A percentile compares a stretch with the other conserved stretches of the same genome.
Evolutionary conservation across 495 filamentous ascomycete species (phyloP).

Genomic region (Hypoxylon lienhwacheense): DNA sequence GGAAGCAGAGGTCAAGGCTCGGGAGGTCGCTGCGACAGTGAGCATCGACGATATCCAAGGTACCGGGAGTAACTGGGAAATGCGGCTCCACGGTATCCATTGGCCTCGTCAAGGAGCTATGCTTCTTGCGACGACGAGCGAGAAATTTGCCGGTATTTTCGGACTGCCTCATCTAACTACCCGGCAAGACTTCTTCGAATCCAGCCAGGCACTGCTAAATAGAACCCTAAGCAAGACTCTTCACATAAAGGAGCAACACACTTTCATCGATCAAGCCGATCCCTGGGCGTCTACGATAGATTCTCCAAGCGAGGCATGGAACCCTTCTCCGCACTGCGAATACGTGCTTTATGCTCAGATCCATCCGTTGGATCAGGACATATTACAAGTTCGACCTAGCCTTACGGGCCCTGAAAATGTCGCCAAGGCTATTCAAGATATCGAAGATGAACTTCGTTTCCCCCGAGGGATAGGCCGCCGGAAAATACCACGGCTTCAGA

Average conservation of each 20-base stretch:
- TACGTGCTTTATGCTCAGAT: slow-evolving; percentile 87
- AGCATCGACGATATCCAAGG: slow-evolving; percentile 70
- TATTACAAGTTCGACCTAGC: slow-evolving; percentile 38
- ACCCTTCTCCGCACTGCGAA: slow-evolving; percentile 76
- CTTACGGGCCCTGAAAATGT: slow-evolving; percentile 39
- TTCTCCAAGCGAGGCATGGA: slow-evolving; percentile 58
- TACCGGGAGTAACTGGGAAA: slow-evolving; percentile 69
- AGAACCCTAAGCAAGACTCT: slow-evolving; percentile 69
- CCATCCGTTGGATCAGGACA: slow-evolving; percentile 58
- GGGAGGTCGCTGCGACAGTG: slow-evolving; percentile 65
- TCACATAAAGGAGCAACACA: slow-evolving; percentile 57
- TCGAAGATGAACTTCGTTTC: slow-evolving; percentile 83
- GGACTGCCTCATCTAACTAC: slow-evolving; percentile 80
- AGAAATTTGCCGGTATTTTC: slow-evolving; percentile 90
- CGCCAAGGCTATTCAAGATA: slow-evolving; percentile 56
- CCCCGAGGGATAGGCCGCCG: slow-evolving; percentile 79
- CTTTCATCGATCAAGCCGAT: slow-evolving; percentile 52
- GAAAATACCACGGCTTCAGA: slow-evolving; percentile 66
- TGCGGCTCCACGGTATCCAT: slow-evolving; percentile 79
- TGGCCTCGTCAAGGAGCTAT: slow-evolving; percentile 74
- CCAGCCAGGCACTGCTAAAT: slow-evolving; percentile 68
- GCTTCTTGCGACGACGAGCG: slow-evolving; percentile 81
- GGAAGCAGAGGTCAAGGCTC: slow-evolving; percentile 41
- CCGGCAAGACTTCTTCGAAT: slow-evolving; percentile 63
- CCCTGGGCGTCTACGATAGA: slow-evolving; percentile 63